phyloP scores from a whole-genome alignment of 176 grass and related monocot species.

The Oryza longistaminata region DNA sequence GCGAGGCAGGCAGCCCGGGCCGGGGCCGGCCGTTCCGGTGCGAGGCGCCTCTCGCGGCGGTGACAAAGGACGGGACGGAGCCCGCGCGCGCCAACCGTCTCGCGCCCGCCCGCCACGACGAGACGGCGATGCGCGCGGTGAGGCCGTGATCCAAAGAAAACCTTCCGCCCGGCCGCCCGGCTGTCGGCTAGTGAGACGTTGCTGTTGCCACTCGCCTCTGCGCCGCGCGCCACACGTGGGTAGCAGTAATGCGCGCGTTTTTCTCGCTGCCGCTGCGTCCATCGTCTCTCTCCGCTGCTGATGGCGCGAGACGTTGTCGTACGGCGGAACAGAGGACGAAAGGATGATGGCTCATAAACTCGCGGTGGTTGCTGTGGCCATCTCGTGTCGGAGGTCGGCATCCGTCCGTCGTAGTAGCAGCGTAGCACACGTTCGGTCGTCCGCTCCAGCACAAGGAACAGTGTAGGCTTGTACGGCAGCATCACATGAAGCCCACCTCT shows the following conservation, averaged over 20 bases:
- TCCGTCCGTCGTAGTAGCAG: neutral
- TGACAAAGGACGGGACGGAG: neutral
- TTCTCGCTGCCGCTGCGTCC: neutral
- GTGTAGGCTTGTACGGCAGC: neutral
- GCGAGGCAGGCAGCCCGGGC: neutral
- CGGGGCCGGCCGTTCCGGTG: constrained; percentile 26
- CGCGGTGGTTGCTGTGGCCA: neutral
- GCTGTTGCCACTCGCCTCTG: neutral
- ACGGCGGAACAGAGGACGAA: neutral
- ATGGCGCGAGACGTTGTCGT: neutral
- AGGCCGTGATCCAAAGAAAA: constrained; percentile 9
- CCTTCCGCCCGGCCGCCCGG: neutral
- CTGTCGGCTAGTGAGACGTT: neutral
- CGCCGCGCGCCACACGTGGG: neutral
- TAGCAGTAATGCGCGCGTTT: neutral
- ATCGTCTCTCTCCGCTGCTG: neutral
- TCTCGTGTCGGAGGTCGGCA: constrained; percentile 17
- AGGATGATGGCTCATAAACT: neutral
- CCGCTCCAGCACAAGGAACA: neutral
- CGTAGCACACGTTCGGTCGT: neutral
- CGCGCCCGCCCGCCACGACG: no score
- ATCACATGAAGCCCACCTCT: neutral
- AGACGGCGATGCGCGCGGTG: neutral
- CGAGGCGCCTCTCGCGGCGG: constrained; percentile 4
- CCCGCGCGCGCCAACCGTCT: neutral